phyloP scores from a whole-genome alignment of 257 asterid species.

The Gynochthodes officinalis region DNA sequence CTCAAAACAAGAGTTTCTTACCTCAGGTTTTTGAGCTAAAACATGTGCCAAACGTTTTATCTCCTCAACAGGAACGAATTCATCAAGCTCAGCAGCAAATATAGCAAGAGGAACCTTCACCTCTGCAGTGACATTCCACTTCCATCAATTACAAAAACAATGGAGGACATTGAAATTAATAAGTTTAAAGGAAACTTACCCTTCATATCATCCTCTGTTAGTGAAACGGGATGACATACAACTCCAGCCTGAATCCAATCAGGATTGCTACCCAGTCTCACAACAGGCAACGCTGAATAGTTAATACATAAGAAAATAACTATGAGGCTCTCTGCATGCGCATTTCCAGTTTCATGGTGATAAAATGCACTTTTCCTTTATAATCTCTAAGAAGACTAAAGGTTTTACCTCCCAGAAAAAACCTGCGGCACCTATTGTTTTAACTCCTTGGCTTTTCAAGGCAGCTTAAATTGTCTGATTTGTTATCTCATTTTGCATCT shows the following conservation, averaged over 20 bases:
- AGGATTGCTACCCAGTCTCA: slow-evolving; percentile 41
- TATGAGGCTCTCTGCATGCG: background rate
- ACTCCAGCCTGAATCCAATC: slow-evolving; percentile 57
- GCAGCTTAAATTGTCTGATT: too few species aligned
- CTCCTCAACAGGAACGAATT: slow-evolving; percentile 40
- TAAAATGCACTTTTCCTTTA: too few species aligned
- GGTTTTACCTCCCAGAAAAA: too few species aligned
- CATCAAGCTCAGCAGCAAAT: slow-evolving; percentile 60
- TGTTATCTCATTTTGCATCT: too few species aligned
- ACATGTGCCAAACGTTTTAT: slow-evolving; percentile 31
- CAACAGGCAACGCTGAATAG: slow-evolving; percentile 46
- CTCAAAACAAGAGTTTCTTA: slow-evolving; percentile 6
- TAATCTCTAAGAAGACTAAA: too few species aligned
- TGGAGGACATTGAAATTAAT: background rate
- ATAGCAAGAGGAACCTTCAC: slow-evolving; percentile 56
- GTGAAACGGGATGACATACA: slow-evolving; percentile 62
- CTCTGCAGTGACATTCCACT: slow-evolving; percentile 33
- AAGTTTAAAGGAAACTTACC: slow-evolving; percentile 34
- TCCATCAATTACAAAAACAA: background rate
- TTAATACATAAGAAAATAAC: background rate
- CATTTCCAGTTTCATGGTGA: too few species aligned
- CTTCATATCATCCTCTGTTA: slow-evolving; percentile 52
- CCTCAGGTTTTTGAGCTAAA: slow-evolving; percentile 43
- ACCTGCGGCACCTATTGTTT: too few species aligned
- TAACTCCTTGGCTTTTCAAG: too few species aligned